These are phyloP conservation scores for Trichoderma erinaceum DNA, from an alignment of 495 filamentous ascomycete species.

Conservation along the genomic window DNA sequence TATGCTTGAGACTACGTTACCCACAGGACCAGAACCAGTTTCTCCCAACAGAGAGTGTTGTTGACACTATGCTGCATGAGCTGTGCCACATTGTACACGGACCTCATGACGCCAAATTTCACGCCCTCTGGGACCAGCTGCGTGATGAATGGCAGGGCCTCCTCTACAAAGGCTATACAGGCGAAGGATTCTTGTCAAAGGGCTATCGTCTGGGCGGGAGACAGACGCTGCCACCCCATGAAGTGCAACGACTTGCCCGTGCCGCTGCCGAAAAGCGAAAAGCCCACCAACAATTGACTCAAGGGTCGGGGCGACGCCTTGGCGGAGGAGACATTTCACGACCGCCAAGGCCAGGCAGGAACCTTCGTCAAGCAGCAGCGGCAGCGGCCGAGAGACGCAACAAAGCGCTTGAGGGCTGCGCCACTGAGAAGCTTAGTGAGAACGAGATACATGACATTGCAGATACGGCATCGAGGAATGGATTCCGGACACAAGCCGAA, in stretches of 20 bases:
- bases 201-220: constrained; percentile 69
- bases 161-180: constrained; percentile 75
- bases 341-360: constrained; percentile 47
- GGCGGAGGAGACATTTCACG: constrained; percentile 52
- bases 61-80: constrained; percentile 95
- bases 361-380: constrained; percentile 70
- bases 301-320: constrained; percentile 66
- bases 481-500: constrained; percentile 77
- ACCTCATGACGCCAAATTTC: constrained; percentile 76
- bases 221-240: constrained; percentile 56
- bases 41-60: constrained; percentile 67
- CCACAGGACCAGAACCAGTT: constrained; percentile 70
- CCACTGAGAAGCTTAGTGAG: constrained; percentile 54
- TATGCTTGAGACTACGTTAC: constrained; percentile 79
- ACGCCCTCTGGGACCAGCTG: constrained; percentile 81
- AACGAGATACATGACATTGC: constrained; percentile 55
- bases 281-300: constrained; percentile 34
- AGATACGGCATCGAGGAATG: constrained; percentile 62
- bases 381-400: constrained; percentile 66
- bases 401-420: constrained; percentile 63
- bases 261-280: constrained; percentile 65
- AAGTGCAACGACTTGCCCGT: constrained; percentile 70
- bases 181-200: constrained; percentile 77
- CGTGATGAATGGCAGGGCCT: constrained; percentile 77
- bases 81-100: constrained; percentile 82